Percentiles rank a stretch among this genome's conserved stretches.
These are phyloP conservation scores for Ogataea zsoltii DNA, from an alignment of 805 yeast species.

Conservation along the genomic window DNA sequence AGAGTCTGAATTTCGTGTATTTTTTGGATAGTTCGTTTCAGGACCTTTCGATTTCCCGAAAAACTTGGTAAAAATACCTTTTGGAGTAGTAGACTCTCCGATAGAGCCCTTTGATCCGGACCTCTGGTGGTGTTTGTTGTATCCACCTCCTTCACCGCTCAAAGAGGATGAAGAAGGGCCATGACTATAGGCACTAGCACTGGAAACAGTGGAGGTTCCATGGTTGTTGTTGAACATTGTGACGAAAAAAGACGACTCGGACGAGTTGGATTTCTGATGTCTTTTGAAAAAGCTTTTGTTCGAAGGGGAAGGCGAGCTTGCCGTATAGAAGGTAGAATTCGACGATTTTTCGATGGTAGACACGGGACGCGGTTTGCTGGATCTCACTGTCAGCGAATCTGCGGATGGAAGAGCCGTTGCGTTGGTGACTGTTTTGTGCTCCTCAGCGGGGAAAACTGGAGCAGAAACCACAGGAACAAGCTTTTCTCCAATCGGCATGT, in stretches of 20 bases:
- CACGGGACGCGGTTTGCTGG: slow-evolving; percentile 34
- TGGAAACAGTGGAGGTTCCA: neutral
- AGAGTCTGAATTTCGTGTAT: slow-evolving; percentile 20
- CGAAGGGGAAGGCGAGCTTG: slow-evolving; percentile 39
- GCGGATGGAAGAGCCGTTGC: neutral
- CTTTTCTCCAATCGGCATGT: slow-evolving; percentile 22
- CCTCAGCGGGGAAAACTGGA: slow-evolving; percentile 25
- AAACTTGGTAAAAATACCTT: slow-evolving; percentile 33
- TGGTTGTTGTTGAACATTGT: slow-evolving; percentile 35
- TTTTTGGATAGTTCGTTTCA: slow-evolving; percentile 12
- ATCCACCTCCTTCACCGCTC: slow-evolving; percentile 9
- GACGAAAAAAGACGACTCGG: slow-evolving; percentile 51
- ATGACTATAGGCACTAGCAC: neutral
- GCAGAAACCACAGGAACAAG: slow-evolving; percentile 40
- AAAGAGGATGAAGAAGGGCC: slow-evolving; percentile 8
- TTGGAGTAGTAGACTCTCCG: slow-evolving; percentile 30
- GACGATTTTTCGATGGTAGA: slow-evolving; percentile 39
- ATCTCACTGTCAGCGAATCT: slow-evolving; percentile 3
- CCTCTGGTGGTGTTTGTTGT: slow-evolving; percentile 24
- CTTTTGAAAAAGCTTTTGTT: slow-evolving; percentile 56
- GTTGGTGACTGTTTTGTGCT: neutral
- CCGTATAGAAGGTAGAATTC: slow-evolving; percentile 18
- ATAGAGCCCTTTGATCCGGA: slow-evolving; percentile 31
- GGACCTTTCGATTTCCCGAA: slow-evolving; percentile 27
- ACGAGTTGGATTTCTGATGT: slow-evolving; percentile 63